Percentiles rank a stretch among this genome's conserved stretches.
These are phyloP conservation scores for Lentinula aciculospora DNA, from an alignment of 768 basidiomycete species.

Conservation along the genomic window DNA sequence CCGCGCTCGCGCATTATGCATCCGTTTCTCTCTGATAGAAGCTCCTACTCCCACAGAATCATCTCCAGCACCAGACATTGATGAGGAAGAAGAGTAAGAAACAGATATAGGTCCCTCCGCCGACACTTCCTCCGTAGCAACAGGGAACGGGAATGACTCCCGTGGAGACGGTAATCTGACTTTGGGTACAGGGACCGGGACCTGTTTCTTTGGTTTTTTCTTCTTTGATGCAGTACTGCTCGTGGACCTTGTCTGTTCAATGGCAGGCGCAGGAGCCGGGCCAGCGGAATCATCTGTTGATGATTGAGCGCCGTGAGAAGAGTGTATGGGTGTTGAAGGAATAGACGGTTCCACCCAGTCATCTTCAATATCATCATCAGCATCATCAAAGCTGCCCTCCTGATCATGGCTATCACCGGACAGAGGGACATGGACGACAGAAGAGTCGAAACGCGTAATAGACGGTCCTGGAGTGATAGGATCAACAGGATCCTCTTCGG, in stretches of 20 bases:
- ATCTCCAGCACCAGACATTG: slow-evolving; percentile 12
- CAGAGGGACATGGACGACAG: slow-evolving; percentile 1
- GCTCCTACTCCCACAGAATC: slow-evolving; percentile 13
- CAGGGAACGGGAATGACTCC: slow-evolving; percentile 61
- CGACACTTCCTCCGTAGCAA: slow-evolving; percentile 16
- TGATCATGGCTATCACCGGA: slow-evolving; percentile 22
- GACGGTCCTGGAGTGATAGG: slow-evolving; percentile 65
- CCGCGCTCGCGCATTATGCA: slow-evolving; percentile 69
- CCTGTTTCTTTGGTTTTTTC: slow-evolving; percentile 33
- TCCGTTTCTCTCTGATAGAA: slow-evolving; percentile 32
- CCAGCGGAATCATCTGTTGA: slow-evolving; percentile 2
- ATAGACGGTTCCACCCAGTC: slow-evolving; percentile 69
- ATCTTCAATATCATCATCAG: slow-evolving; percentile 39
- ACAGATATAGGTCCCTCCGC: neutral
- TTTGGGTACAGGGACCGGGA: slow-evolving; percentile 32
- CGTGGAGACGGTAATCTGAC: slow-evolving; percentile 38
- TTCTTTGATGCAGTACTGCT: slow-evolving; percentile 31
- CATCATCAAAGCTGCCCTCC: slow-evolving; percentile 21
- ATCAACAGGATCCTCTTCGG: slow-evolving; percentile 67
- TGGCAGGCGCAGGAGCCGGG: slow-evolving; percentile 5
- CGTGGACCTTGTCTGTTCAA: slow-evolving; percentile 9
- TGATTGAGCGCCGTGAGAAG: slow-evolving; percentile 7
- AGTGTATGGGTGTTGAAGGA: slow-evolving; percentile 23
- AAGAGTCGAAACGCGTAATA: slow-evolving; percentile 26
- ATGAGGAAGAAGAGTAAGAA: slow-evolving; percentile 6